These are phyloP conservation scores for Panus rudis DNA, from an alignment of 768 basidiomycete genomes.

Conservation along the genomic window DNA sequence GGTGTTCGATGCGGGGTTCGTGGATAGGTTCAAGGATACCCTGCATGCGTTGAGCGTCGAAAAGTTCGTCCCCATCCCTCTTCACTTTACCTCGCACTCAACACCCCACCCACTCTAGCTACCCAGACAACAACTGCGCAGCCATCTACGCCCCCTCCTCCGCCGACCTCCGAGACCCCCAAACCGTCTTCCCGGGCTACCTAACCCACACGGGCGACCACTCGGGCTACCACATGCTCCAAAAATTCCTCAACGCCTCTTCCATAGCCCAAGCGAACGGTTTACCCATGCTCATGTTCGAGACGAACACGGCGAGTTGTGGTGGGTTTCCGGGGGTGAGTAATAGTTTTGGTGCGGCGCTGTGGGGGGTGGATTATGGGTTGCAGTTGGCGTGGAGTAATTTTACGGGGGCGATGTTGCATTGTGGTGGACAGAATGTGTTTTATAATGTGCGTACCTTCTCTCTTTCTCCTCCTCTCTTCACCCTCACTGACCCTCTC, in stretches of 20 bases:
- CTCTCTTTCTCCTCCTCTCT: constrained; percentile 19
- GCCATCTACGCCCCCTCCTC: constrained; percentile 36
- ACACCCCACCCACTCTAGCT: constrained; percentile 29
- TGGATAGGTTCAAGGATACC: constrained; percentile 33
- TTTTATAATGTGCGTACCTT: constrained; percentile 51
- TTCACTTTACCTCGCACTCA: not conserved
- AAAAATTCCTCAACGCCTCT: constrained; percentile 44
- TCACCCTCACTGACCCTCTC: constrained; percentile 15
- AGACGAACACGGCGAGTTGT: constrained; percentile 50
- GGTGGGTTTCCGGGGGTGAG: constrained; percentile 45
- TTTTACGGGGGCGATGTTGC: constrained; percentile 35
- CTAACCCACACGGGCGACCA: constrained; percentile 43
- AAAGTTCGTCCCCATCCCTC: constrained; percentile 29
- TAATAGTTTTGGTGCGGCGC: constrained; percentile 48
- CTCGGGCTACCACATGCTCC: constrained; percentile 40
- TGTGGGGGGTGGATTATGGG: constrained; percentile 49
- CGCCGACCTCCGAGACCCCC: constrained; percentile 36
- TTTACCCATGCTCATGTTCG: constrained; percentile 48
- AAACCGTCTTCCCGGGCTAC: constrained; percentile 43
- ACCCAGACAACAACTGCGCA: constrained; percentile 57
- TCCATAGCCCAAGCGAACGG: constrained; percentile 29
- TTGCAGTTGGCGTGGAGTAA: constrained; percentile 46
- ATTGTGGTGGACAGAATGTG: constrained; percentile 58
- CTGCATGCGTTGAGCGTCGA: constrained; percentile 47
- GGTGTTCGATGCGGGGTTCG: constrained; percentile 46